Base-by-base conservation (phyloP, 2,329 filamentous ascomycete species). In the Fusarium veterinarium region DNA sequence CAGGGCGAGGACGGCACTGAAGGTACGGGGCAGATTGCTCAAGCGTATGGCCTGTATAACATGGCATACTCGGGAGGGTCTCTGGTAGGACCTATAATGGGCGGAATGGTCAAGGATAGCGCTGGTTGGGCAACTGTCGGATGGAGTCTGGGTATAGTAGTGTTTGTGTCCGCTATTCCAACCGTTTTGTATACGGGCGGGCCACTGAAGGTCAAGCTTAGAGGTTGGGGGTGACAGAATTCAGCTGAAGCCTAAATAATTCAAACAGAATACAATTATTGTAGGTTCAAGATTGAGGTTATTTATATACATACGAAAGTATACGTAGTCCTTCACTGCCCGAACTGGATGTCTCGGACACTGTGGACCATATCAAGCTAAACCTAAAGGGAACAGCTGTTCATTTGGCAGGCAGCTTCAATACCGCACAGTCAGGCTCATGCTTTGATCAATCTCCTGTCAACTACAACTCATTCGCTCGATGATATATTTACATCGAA, bases 11-110 rank as follows among this genome's bases (percentile, higher is more conserved):
- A 74, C 56, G 73, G 72, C 6, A 71, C 69, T 20, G 66, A 69
- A 40, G 72, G 71, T 28, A 69, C 55, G 12, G 76, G 74, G 19
- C 79, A 81, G 11, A 80, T 80, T 60, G 81, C 80, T 16, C 79
- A 80, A 25, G 79, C 78, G 5, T 82, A 82, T 55, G 80, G 80
- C 6, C 64, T 82, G 40, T 82, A 81, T 63, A 82, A 81, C 52
- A 76, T 82, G 64, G 79, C 81, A 12, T 82, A 76, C 58, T 79
- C 80, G 6, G 78, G 73, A 8, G 81, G 81, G 4, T 75, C 79
- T 23, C 59, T 82, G 37, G 44, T 78, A 20, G 81, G 81, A 2
- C 81, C 81, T 10, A 74, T 82, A 14, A 69, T 82, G 69, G 80
- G 80, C 19, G 81, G 81, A 10, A 73, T 82, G 67, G 78, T 82